A percentile compares a stretch with the other conserved stretches of the same genome.
phyloP scores from a whole-genome alignment of 805 yeast species.

The Saccharomycopsis sp. region DNA sequence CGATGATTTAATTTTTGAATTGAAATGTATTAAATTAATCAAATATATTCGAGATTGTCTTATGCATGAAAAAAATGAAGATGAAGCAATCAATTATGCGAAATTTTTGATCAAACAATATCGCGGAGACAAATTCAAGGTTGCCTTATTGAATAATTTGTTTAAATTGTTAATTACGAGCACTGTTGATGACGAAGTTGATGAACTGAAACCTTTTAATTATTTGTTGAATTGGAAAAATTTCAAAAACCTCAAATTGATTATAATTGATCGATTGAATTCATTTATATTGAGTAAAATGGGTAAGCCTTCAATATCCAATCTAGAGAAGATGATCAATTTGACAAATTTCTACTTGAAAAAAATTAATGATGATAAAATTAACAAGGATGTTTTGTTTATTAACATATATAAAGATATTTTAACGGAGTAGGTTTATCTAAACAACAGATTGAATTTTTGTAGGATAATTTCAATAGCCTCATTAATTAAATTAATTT shows the following conservation, averaged over 20 bases:
- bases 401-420: constrained; percentile 12
- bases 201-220: background rate
- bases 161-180: constrained; percentile 8
- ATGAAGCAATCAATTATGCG: constrained; percentile 11
- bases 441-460: constrained; percentile 19
- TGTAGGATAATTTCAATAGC: constrained; percentile 13
- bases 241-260: constrained; percentile 8
- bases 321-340: constrained; percentile 18
- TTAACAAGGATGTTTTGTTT: constrained; percentile 11
- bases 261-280: constrained; percentile 14
- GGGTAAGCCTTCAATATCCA: constrained; percentile 11
- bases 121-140: background rate
- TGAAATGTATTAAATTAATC: constrained; percentile 15
- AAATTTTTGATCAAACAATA: constrained; percentile 10
- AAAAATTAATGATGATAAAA: constrained; percentile 3
- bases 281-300: constrained; percentile 9
- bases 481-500: constrained; percentile 16
- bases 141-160: constrained; percentile 4
- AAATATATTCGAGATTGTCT: constrained; percentile 9
- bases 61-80: background rate
- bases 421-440: constrained; percentile 4
- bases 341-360: constrained; percentile 16
- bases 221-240: constrained; percentile 4
- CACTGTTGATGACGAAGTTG: background rate
- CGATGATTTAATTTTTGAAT: constrained; percentile 8